Percentiles rank a stretch among this genome's conserved stretches.
phyloP scores from a whole-genome alignment of 257 asterid species.

The Capsicum baccatum region DNA sequence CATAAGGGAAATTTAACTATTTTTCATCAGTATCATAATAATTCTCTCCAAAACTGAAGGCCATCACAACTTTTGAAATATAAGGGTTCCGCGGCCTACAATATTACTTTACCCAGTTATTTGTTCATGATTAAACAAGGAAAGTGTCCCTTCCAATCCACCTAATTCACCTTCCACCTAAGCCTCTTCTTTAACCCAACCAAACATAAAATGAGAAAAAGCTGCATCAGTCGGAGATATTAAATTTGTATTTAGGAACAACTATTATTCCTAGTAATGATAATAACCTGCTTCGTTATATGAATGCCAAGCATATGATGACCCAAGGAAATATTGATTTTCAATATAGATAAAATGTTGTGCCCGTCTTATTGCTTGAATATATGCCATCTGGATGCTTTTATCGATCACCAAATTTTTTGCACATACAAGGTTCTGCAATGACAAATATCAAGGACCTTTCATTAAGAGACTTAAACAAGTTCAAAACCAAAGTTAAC shows the following conservation, averaged over 20 bases:
- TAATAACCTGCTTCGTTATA: slow-evolving; percentile 73
- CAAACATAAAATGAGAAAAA: slow-evolving; percentile 21
- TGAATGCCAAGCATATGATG: slow-evolving; percentile 93
- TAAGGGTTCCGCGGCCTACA: not conserved
- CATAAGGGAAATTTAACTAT: not conserved
- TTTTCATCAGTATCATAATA: not conserved
- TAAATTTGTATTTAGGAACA: not conserved
- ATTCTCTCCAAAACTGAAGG: not conserved
- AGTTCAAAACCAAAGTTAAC: not conserved
- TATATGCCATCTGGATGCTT: slow-evolving; percentile 91
- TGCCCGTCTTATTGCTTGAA: slow-evolving; percentile 90
- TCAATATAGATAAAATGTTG: slow-evolving; percentile 93
- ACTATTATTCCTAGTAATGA: not conserved
- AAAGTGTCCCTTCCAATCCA: not conserved
- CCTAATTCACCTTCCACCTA: slow-evolving; percentile 8
- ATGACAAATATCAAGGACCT: slow-evolving; percentile 22
- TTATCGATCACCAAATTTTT: slow-evolving; percentile 81
- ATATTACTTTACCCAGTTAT: not conserved
- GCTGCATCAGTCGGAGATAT: not conserved
- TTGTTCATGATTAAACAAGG: not conserved
- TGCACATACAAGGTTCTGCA: slow-evolving; percentile 81
- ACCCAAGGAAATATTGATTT: slow-evolving; percentile 92
- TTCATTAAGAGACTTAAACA: not conserved
- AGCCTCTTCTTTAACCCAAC: slow-evolving; percentile 10
- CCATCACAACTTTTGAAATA: not conserved